Evolutionary conservation across 805 yeast genomes (phyloP).

Genomic region (Ogataea glucozyma): DNA sequence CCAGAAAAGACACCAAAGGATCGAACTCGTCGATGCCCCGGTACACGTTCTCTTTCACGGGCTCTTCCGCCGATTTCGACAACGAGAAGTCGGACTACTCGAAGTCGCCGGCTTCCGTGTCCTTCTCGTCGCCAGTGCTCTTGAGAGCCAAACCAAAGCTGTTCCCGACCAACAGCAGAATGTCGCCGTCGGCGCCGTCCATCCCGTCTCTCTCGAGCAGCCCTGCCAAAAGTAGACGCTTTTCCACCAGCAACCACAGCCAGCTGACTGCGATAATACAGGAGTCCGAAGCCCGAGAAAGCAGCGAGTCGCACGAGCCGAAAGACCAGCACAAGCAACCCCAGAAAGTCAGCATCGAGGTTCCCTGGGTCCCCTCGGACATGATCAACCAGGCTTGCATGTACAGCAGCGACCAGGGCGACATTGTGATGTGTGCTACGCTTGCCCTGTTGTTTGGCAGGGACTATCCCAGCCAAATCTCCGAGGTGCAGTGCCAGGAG

Average conservation of each 20-base stretch:
- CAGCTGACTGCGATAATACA: conserved; percentile 32
- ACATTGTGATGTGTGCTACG: conserved; percentile 59
- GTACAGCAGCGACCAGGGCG: conserved; percentile 63
- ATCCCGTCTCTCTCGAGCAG: conserved; percentile 12
- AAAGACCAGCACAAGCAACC: no score
- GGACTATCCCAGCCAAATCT: conserved; percentile 34
- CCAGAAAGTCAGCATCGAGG: conserved; percentile 10
- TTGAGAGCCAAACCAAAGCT: conserved; percentile 14
- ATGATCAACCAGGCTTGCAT: conserved; percentile 53
- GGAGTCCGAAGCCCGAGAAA: conserved; percentile 8
- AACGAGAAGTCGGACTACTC: conserved; percentile 33
- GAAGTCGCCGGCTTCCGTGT: conserved; percentile 23
- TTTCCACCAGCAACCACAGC: conserved; percentile 30
- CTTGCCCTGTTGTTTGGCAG: conserved; percentile 55
- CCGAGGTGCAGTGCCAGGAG: conserved; percentile 45
- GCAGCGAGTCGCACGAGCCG: no score
- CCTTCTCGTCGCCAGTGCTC: conserved; percentile 18
- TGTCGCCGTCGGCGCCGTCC: conserved; percentile 15
- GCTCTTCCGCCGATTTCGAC: conserved; percentile 37
- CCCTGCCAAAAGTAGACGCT: conserved; percentile 18
- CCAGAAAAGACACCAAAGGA: conserved; percentile 4
- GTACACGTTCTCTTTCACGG: conserved; percentile 35
- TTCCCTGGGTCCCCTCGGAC: conserved; percentile 60
- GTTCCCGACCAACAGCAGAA: conserved; percentile 12
- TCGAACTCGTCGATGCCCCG: conserved; percentile 18